These are phyloP conservation scores for Mycena olivaceomarginata DNA, from an alignment of 768 basidiomycete species.

Conservation along the genomic window DNA sequence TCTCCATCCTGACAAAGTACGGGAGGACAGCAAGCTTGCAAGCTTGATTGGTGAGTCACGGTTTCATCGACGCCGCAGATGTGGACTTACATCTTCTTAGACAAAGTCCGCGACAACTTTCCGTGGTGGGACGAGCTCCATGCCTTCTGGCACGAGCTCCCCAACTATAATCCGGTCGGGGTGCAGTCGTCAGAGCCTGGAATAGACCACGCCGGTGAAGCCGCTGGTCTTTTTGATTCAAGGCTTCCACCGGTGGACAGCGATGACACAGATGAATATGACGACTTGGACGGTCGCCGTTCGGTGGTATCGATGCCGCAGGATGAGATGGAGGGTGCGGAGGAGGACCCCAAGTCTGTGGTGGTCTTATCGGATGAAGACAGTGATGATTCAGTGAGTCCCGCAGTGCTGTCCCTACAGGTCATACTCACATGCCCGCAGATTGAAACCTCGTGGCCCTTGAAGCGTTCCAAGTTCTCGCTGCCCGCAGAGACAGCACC, in stretches of 20 bases:
- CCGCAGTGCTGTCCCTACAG: no score
- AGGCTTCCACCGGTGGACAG: not conserved
- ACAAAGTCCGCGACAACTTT: not conserved
- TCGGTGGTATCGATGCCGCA: not conserved
- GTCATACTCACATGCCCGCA: not conserved
- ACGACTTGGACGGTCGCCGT: not conserved
- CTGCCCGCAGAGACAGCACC: not conserved
- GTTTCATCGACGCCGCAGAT: not conserved
- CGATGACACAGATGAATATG: not conserved
- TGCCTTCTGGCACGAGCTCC: conserved; percentile 27
- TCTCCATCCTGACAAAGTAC: not conserved
- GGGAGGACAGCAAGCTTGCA: not conserved
- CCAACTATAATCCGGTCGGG: conserved; percentile 27
- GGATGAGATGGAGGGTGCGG: no score
- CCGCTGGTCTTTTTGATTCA: conserved; percentile 3
- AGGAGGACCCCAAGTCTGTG: no score
- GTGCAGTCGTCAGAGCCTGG: conserved; percentile 34
- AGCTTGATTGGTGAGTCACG: not conserved
- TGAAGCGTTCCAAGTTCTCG: no score
- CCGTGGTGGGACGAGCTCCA: conserved; percentile 33
- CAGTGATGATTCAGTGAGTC: no score
- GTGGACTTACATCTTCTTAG: not conserved
- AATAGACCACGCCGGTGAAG: conserved; percentile 25
- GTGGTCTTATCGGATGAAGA: no score
- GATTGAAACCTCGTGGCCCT: not conserved